A percentile compares a stretch with the other conserved stretches of the same genome.
phyloP scores from a whole-genome alignment of 2,329 filamentous ascomycete genomes.

The Scortechinia acanthostroma region DNA sequence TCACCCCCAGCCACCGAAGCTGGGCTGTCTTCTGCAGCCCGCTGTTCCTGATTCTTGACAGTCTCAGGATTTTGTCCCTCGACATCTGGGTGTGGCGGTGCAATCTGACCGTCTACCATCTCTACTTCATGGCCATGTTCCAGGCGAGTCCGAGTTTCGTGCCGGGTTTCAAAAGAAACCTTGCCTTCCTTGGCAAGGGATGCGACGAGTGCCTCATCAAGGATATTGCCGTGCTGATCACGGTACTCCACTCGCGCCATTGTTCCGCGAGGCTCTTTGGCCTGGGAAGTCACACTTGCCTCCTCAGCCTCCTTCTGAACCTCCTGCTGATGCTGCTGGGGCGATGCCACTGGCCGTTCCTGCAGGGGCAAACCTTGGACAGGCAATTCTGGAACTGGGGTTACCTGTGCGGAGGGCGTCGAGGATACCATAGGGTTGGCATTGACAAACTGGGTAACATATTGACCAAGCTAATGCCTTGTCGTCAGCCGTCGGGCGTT shows the following conservation, averaged over 20 bases:
- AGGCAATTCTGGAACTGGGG: conserved; percentile 1
- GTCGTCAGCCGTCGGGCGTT: conserved; percentile 13
- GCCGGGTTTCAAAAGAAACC: conserved; percentile 60
- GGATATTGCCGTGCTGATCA: conserved; percentile 57
- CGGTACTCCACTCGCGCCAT: conserved; percentile 57
- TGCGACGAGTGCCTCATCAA: conserved; percentile 51
- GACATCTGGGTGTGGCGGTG: conserved; percentile 7
- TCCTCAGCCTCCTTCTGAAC: conserved; percentile 7
- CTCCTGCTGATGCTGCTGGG: conserved; percentile 9
- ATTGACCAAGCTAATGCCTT: conserved; percentile 26
- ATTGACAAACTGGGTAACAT: conserved; percentile 18
- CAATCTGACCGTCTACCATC: conserved; percentile 15
- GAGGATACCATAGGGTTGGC: conserved; percentile 11
- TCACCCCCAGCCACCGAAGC: neutral
- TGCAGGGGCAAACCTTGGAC: conserved; percentile 1
- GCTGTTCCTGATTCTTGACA: neutral
- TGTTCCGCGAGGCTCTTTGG: neutral
- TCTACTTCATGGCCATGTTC: conserved; percentile 52
- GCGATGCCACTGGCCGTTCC: conserved; percentile 6
- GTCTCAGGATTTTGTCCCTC: conserved; percentile 8
- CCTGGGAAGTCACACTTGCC: conserved; percentile 11
- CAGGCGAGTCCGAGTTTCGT: conserved; percentile 55
- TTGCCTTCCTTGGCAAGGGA: conserved; percentile 44
- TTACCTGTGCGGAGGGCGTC: conserved; percentile 8
- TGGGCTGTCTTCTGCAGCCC: neutral